These are phyloP conservation scores for Citeromyces nyonsensis DNA, from an alignment of 805 yeast species.

Conservation along the genomic window DNA sequence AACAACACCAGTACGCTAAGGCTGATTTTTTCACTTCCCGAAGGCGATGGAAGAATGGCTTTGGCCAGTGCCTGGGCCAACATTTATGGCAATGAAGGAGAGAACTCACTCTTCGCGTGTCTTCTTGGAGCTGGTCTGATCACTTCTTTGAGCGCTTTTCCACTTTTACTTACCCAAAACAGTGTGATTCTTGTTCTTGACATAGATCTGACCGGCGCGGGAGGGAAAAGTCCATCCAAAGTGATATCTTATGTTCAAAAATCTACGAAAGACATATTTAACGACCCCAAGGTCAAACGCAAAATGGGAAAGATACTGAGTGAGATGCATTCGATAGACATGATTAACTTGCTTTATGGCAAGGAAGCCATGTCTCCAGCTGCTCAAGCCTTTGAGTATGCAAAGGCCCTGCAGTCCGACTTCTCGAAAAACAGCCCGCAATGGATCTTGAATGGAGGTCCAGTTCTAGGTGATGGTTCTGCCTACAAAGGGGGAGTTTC, in stretches of 20 bases:
- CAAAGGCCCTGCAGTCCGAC: conserved; percentile 22
- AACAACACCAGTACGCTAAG: too few relatives aligned
- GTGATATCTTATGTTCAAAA: conserved; percentile 20
- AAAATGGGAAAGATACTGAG: conserved; percentile 24
- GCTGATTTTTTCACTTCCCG: too few relatives aligned
- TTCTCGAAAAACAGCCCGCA: conserved; percentile 12
- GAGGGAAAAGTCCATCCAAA: conserved; percentile 17
- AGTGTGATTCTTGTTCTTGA: conserved; percentile 32
- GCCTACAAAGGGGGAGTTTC: conserved; percentile 11
- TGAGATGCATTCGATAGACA: conserved; percentile 29
- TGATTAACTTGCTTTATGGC: conserved; percentile 27
- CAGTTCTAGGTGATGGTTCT: conserved; percentile 12
- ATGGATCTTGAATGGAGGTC: conserved; percentile 27
- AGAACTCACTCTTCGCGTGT: conserved; percentile 27
- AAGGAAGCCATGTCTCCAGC: conserved; percentile 20
- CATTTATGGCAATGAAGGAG: conserved; percentile 48
- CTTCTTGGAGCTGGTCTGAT: conserved; percentile 19
- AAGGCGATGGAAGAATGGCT: too few relatives aligned
- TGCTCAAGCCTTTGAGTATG: conserved; percentile 28
- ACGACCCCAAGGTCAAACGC: conserved; percentile 4
- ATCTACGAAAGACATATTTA: conserved; percentile 10
- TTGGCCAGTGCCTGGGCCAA: conserved; percentile 26
- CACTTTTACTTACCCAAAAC: conserved; percentile 18
- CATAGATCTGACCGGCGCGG: conserved; percentile 27
- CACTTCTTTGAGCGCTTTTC: conserved; percentile 22